Base-by-base conservation (phyloP, 805 yeast species). In the Suhomyces sp. region DNA sequence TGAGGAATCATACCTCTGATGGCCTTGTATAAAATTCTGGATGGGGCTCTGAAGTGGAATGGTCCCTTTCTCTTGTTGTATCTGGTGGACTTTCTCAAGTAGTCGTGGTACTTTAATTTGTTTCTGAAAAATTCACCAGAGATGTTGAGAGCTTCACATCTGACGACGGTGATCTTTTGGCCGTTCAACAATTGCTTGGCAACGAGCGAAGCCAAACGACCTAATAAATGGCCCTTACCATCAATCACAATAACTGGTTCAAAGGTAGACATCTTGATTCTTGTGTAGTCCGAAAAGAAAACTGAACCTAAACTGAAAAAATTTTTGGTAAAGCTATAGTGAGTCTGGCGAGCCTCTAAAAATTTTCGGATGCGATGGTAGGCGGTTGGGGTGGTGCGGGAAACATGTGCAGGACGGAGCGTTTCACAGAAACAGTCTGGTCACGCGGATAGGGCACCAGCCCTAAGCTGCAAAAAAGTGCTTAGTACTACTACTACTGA, bases 11-110 rank as follows among this genome's bases (percentile, higher is more conserved):
- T 94, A 83, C 99, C 99, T 78, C 97, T 89, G 78, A 94, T 81
- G 74, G 99, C 97, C 88, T 94, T 94, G 96, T 92, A 92, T 82
- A 94, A 91, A 82, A 94, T 93, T 84, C 98, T 91, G 62, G 98
- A 92, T 80, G 99, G 99, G 62, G 99, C 99, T 83, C 98, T 94
- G 97, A 94, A 94, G 80, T 94, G 99, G 97, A 93, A 94, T 74
- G 98, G 98, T 84, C 99, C 99, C 79, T 91, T 88, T 73, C 85
- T 87, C 84, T 91, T 91, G 96, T 94, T 94, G 92, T 79, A 94
- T 83, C 96, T 88, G 76, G 99, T 92, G 72, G 96, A 89, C 87
- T 94, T 94, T 87, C 99, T 92, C 81, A 94, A 88, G 91, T 92
- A 94, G 78, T 96, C 99, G 82, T 92, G 97, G 94, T 91, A 94